These are phyloP conservation scores for Mayamaea pseudoterrestris DNA, from an alignment of 108 stramenopile species.

Conservation along the genomic window DNA sequence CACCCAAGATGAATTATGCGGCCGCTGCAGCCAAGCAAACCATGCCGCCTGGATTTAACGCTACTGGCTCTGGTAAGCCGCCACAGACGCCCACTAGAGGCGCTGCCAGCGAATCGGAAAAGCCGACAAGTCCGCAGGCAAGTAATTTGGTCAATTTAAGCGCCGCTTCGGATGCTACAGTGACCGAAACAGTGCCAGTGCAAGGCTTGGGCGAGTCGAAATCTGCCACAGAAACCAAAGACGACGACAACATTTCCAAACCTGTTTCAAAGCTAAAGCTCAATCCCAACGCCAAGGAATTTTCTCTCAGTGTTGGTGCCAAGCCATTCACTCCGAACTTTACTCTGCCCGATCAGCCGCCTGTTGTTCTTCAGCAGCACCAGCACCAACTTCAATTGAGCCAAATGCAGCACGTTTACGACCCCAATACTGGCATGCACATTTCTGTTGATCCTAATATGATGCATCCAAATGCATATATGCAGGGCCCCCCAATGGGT, in stretches of 20 bases:
- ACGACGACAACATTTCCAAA: too few species aligned
- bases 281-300: conserved; percentile 70
- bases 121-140: background rate
- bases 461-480: conserved; percentile 1
- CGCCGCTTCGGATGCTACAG: too few species aligned
- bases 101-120: conserved; percentile 8
- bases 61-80: conserved; percentile 6
- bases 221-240: conserved; percentile 6
- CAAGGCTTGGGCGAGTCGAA: too few species aligned
- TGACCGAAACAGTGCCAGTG: too few species aligned
- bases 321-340: conserved; percentile 67
- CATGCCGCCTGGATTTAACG: too few species aligned
- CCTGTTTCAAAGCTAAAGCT: conserved; percentile 59
- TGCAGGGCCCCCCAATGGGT: background rate
- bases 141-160: too few species aligned
- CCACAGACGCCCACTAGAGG: conserved; percentile 25
- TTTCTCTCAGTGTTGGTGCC: conserved; percentile 65
- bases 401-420: background rate
- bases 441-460: too few species aligned
- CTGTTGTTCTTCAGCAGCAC: too few species aligned
- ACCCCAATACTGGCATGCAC: conserved; percentile 5
- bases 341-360: conserved; percentile 12
- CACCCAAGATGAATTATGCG: background rate
- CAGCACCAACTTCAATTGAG: background rate
- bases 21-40: conserved; percentile 31